phyloP scores from a whole-genome alignment of 495 filamentous ascomycete genomes.

The Tuber umbilicatum region DNA sequence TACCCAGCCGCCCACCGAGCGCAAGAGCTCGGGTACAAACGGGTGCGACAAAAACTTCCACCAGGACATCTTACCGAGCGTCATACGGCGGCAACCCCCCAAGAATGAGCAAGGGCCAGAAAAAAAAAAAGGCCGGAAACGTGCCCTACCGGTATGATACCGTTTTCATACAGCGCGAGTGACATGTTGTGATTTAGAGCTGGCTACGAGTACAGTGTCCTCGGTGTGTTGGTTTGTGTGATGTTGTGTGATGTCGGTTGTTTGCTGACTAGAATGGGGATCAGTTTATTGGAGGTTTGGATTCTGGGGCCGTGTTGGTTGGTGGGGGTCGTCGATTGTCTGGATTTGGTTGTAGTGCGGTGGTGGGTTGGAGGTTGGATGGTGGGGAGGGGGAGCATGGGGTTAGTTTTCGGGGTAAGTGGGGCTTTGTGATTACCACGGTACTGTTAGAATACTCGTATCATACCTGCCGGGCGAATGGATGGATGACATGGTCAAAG shows the following conservation, averaged over 20 bases:
- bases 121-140: neutral
- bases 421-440: neutral
- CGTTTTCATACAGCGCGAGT: neutral
- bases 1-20: too few relatives aligned
- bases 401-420: slow-evolving; percentile 1
- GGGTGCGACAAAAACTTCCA: neutral
- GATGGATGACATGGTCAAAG: neutral
- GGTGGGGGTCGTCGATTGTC: neutral
- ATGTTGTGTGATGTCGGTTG: neutral
- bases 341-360: neutral
- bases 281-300: neutral
- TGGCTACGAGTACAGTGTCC: too few relatives aligned
- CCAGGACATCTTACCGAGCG: neutral
- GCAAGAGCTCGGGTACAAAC: neutral
- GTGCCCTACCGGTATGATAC: too few relatives aligned
- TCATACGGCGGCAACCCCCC: neutral
- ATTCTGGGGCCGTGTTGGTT: neutral
- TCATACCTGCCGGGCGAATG: neutral
- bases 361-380: slow-evolving; percentile 1
- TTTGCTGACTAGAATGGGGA: neutral
- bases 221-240: neutral
- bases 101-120: neutral
- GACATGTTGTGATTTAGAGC: neutral
- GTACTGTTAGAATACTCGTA: neutral
- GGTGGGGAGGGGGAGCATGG: neutral